Conservation (phyloP, 345 rosid genomes). For the Pistacia vera region DNA sequence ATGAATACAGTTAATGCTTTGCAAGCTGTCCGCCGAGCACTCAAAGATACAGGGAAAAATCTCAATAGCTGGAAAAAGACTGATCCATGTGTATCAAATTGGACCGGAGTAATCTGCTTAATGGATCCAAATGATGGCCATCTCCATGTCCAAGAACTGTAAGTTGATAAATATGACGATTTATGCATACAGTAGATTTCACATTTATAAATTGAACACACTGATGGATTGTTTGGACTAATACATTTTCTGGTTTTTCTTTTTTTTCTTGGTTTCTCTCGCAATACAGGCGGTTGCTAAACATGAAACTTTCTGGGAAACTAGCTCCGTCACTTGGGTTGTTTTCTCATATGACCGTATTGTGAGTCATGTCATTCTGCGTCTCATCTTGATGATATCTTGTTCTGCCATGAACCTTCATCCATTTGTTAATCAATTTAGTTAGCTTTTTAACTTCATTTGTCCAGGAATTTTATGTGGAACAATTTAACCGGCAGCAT, state of each 20-base stretch:
- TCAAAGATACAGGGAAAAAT: constrained; percentile 24
- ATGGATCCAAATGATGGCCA: constrained; percentile 61
- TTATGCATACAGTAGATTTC: too few species aligned
- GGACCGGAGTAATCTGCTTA: constrained; percentile 88
- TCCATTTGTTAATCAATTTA: too few species aligned
- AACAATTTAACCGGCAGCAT: constrained; percentile 67
- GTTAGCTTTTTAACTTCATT: not conserved
- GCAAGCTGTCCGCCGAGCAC: constrained; percentile 7
- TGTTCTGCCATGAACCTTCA: not conserved
- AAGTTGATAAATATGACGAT: constrained; percentile 10
- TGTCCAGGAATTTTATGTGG: constrained; percentile 90
- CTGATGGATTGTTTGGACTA: not conserved
- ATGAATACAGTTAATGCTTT: constrained; percentile 8
- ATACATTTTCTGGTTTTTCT: not conserved
- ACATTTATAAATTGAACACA: not conserved
- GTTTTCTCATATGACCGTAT: constrained; percentile 56
- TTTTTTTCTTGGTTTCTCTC: not conserved
- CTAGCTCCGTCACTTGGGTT: constrained; percentile 80
- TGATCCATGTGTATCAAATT: constrained; percentile 81
- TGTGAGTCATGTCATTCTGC: constrained; percentile 40
- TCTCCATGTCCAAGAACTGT: constrained; percentile 80
- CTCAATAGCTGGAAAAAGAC: constrained; percentile 75
- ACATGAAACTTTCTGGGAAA: constrained; percentile 76
- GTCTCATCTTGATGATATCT: not conserved
- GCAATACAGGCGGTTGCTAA: constrained; percentile 63